These are phyloP conservation scores for Acer negundo DNA, from an alignment of 345 rosid genomes.

Conservation along the genomic window DNA sequence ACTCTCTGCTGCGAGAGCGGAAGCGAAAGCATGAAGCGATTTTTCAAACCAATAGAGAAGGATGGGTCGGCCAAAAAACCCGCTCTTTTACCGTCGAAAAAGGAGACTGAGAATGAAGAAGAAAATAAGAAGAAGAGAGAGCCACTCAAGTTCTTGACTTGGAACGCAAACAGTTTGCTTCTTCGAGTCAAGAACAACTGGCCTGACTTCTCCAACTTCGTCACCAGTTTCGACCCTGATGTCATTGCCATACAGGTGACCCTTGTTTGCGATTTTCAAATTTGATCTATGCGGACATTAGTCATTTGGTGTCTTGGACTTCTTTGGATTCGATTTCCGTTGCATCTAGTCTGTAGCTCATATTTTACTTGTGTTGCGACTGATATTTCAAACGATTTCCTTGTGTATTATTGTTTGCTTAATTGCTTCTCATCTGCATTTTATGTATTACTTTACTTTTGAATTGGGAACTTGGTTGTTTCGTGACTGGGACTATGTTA, in stretches of 20 bases:
- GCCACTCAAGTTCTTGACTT: conserved; percentile 78
- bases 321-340: conserved; percentile 1
- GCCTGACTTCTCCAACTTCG: conserved; percentile 71
- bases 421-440: neutral
- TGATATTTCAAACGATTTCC: neutral
- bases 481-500: neutral
- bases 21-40: conserved; percentile 67
- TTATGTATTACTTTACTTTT: neutral
- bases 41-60: conserved; percentile 90
- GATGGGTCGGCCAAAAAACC: conserved; percentile 81
- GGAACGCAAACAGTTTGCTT: conserved; percentile 97
- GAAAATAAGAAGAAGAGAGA: conserved; percentile 41
- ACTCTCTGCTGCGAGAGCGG: neutral
- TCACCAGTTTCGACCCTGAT: conserved; percentile 73
- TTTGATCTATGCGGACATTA: conserved; percentile 9
- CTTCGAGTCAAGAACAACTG: conserved; percentile 91
- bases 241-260: conserved; percentile 84
- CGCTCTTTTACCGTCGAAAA: conserved; percentile 37
- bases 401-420: neutral
- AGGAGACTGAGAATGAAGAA: conserved; percentile 28
- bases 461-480: neutral
- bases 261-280: neutral
- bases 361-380: neutral
- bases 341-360: neutral
- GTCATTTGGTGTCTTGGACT: neutral